Conservation (phyloP, 345 rosid species). For the Nasturtium officinale region DNA sequence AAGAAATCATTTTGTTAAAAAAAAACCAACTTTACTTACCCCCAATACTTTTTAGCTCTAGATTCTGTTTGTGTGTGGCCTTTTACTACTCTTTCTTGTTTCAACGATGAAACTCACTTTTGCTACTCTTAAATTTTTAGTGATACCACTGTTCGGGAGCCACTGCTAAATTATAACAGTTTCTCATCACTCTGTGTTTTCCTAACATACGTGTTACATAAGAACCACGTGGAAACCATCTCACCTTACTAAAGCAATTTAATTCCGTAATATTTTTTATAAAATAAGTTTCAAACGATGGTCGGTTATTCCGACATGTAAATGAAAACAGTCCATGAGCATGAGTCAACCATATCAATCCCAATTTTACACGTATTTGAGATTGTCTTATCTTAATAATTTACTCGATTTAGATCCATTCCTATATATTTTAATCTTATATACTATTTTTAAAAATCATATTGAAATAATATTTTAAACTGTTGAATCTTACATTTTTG, state of each 20-base stretch:
- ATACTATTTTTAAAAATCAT: too few relatives aligned
- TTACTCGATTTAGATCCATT: not conserved
- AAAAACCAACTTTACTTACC: too few relatives aligned
- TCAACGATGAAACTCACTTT: too few relatives aligned
- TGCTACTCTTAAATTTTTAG: not conserved
- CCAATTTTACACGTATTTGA: slow-evolving; percentile 26
- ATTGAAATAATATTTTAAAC: too few relatives aligned
- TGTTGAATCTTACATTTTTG: too few relatives aligned
- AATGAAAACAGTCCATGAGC: not conserved
- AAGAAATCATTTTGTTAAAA: too few relatives aligned
- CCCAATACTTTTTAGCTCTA: too few relatives aligned
- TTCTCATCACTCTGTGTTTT: not conserved
- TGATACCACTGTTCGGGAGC: not conserved
- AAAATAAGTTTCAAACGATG: not conserved
- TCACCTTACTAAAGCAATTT: not conserved
- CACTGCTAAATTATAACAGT: not conserved
- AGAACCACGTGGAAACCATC: slow-evolving; percentile 29
- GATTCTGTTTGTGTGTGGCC: too few relatives aligned
- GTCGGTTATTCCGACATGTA: slow-evolving; percentile 30
- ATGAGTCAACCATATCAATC: slow-evolving; percentile 18
- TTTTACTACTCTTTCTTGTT: too few relatives aligned
- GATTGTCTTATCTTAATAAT: not conserved
- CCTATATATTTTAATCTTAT: too few relatives aligned
- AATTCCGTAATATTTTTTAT: not conserved
- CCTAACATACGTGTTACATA: slow-evolving; percentile 34